A percentile compares a stretch with the other conserved stretches of the same genome.
phyloP scores from a whole-genome alignment of 225 moss, liverwort and hornwort genomes.

The Neckera pumila region DNA sequence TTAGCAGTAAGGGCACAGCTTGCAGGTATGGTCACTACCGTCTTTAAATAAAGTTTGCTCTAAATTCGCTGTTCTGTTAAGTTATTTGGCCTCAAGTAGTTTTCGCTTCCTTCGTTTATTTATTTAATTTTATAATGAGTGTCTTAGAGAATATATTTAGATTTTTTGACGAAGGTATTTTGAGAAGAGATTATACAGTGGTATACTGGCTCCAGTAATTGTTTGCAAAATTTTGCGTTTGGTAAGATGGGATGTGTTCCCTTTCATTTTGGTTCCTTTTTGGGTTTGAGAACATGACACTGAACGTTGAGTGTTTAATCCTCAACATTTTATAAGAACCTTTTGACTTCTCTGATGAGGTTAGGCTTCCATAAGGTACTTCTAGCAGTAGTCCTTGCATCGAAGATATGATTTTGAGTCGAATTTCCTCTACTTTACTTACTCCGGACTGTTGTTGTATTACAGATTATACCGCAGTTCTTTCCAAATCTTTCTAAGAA shows the following conservation, averaged over 20 bases:
- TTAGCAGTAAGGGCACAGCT: neutral
- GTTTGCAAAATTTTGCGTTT: neutral
- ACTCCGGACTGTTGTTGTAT: neutral
- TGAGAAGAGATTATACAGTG: neutral
- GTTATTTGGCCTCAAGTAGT: neutral
- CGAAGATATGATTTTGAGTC: neutral
- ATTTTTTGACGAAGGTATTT: neutral
- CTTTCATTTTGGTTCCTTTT: neutral
- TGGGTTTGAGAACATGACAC: neutral
- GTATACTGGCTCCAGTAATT: neutral
- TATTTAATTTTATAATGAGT: neutral
- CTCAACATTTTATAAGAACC: neutral
- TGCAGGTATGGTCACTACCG: neutral
- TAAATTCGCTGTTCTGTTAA: neutral
- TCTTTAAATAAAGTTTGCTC: neutral
- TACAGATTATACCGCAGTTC: constrained; percentile 38
- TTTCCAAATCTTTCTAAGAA: constrained; percentile 34
- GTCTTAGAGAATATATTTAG: neutral
- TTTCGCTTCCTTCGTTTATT: neutral
- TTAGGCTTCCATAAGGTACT: neutral
- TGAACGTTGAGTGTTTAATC: neutral
- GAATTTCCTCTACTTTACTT: neutral
- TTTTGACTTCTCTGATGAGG: neutral
- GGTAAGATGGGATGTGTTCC: neutral
- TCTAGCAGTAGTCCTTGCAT: neutral